Conservation (phyloP, 495 filamentous ascomycete genomes). For the Cladorrhinum samala region DNA sequence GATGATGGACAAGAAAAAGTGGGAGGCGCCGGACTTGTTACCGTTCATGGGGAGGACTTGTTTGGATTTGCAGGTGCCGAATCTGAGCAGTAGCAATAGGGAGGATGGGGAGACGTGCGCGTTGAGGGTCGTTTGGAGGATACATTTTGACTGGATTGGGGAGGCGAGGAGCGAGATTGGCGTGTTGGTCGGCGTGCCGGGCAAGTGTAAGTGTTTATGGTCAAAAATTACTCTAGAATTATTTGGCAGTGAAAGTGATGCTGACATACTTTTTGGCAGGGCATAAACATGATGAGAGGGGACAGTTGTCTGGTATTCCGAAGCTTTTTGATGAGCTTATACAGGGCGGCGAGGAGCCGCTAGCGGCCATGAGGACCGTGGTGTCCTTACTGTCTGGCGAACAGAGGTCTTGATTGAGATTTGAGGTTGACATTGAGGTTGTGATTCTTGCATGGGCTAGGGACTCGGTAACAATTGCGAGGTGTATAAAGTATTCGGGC, state of each 20-base stretch:
- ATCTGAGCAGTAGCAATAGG: neutral
- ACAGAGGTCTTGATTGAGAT: constrained; percentile 7
- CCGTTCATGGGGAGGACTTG: constrained; percentile 39
- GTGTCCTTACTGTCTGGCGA: constrained; percentile 47
- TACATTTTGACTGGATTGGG: constrained; percentile 58
- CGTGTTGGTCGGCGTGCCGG: constrained; percentile 40
- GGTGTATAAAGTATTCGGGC: too few relatives aligned
- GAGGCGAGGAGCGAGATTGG: constrained; percentile 50
- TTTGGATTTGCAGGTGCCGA: constrained; percentile 36
- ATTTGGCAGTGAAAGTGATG: too few relatives aligned
- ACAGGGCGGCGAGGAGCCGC: constrained; percentile 41
- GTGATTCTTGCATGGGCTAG: neutral
- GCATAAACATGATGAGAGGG: constrained; percentile 44
- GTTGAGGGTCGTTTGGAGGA: constrained; percentile 48
- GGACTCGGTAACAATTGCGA: too few relatives aligned
- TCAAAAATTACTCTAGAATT: too few relatives aligned
- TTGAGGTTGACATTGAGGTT: neutral
- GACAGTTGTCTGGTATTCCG: constrained; percentile 43
- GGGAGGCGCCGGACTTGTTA: constrained; percentile 21
- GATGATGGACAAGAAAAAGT: constrained; percentile 1
- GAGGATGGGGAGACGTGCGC: constrained; percentile 17
- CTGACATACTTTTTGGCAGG: constrained; percentile 37
- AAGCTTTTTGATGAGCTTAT: constrained; percentile 48
- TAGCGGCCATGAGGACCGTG: constrained; percentile 46
- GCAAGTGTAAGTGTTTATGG: constrained; percentile 45